Base-by-base conservation (phyloP, 495 filamentous ascomycete species). In the Aspergillus campestris region DNA sequence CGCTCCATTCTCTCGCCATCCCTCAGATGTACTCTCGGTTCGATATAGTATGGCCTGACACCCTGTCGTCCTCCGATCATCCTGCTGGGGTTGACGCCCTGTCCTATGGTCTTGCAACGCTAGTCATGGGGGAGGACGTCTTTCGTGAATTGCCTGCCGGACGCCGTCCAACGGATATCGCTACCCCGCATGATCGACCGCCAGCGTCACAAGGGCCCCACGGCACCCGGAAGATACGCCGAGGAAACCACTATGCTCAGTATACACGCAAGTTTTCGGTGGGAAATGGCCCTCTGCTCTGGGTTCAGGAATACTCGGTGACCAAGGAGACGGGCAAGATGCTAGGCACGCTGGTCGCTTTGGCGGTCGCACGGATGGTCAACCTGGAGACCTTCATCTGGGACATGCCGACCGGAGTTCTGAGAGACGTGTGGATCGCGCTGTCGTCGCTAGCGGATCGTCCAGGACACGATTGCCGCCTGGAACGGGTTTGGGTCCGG, bases 381-480 rank as follows among this genome's bases (percentile, higher is more conserved):
- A 89, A 89, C 50, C 75, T 97, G 13, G 89, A 97, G 62, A 82
- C 81, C 0, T 97, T 97, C 54, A 71, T 89, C 8, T 97, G 91
- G 91, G 90, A 97, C 59, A 95, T 95, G 90, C 88, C 89, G 0
- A 95, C 89, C 0, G 91, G 91, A 0, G 83, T 95, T 18, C 64
- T 91, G 34, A 77, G 89, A 39, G 87, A 94, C 53, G 83, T 94
- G 28, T 97, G 91, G 75, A 76, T 89, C 55, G 83, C 91, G 15
- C 72, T 96, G 34, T 74, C 83, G 0, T 91, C 84, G 0, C 69
- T 92, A 15, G 82, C 80, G 27, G 76, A 82, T 51, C 66, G 80
- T 36, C 67, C 74, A 10, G 70, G 74, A 11, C 67, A 76, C 40
- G 71, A 83, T 24, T 80, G 83, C 54, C 82, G 84, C 7, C 64